phyloP scores from a whole-genome alignment of 257 asterid species.

The Solanum acaule region DNA sequence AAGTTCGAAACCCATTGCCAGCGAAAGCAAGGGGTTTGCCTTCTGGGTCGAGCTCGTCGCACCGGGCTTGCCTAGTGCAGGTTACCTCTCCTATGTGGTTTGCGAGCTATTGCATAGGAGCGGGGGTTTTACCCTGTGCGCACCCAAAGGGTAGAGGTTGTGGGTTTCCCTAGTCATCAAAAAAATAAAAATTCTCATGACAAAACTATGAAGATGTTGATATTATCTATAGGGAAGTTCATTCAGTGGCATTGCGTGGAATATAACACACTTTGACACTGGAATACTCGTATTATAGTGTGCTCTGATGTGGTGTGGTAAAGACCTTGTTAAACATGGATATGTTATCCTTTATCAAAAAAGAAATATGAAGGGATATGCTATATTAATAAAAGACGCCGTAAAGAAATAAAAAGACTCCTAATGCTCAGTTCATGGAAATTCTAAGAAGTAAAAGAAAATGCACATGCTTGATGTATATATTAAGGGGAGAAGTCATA shows the following conservation, averaged over 20 bases:
- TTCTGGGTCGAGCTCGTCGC: too few relatives aligned
- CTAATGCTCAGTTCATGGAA: background rate
- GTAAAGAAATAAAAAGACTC: background rate
- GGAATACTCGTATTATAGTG: background rate
- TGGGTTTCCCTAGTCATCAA: too few relatives aligned
- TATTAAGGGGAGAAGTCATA: background rate
- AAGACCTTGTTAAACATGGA: background rate
- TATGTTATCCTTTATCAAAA: background rate
- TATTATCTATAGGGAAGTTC: background rate
- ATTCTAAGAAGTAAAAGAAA: background rate
- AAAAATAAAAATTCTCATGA: background rate
- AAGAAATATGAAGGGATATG: background rate
- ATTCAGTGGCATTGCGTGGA: background rate
- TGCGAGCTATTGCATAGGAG: too few relatives aligned
- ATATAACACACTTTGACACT: background rate
- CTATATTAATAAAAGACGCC: background rate
- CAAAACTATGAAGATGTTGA: background rate
- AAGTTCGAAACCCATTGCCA: too few relatives aligned
- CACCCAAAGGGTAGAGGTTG: too few relatives aligned
- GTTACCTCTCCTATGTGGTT: too few relatives aligned
- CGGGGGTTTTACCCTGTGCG: too few relatives aligned
- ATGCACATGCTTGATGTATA: background rate
- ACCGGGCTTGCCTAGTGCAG: too few relatives aligned
- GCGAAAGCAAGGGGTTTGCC: too few relatives aligned
- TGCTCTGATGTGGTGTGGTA: background rate